A percentile compares a stretch with the other conserved stretches of the same genome.
These are phyloP conservation scores for Penicillium brevicompactum DNA, from an alignment of 2,329 filamentous ascomycete genomes.

Conservation along the genomic window DNA sequence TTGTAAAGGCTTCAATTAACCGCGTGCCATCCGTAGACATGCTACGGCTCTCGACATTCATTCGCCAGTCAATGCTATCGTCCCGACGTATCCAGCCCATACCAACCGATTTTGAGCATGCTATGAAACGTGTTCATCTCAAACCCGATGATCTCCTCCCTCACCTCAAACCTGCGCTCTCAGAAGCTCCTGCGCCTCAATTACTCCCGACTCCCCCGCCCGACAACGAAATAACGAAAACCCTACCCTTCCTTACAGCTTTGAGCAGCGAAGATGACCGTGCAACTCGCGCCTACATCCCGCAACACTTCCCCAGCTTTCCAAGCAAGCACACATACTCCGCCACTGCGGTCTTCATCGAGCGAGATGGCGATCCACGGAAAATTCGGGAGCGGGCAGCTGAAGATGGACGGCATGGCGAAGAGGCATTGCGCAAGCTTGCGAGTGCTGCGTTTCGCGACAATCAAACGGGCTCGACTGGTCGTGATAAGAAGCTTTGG, in stretches of 20 bases:
- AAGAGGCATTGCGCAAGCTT: conserved; percentile 65
- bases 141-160: conserved; percentile 37
- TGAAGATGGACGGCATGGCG: conserved; percentile 65
- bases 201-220: conserved; percentile 44
- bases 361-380: conserved; percentile 61
- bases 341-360: conserved; percentile 59
- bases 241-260: conserved; percentile 52
- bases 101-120: conserved; percentile 60
- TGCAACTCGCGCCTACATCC: conserved; percentile 56
- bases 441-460: conserved; percentile 52
- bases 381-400: conserved; percentile 65
- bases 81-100: conserved; percentile 58
- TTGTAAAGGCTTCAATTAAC: conserved; percentile 16
- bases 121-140: conserved; percentile 35
- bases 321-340: conserved; percentile 67
- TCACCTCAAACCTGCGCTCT: conserved; percentile 33
- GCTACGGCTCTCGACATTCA: conserved; percentile 54
- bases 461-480: conserved; percentile 43
- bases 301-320: conserved; percentile 62
- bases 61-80: conserved; percentile 60
- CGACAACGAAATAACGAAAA: conserved; percentile 39
- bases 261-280: conserved; percentile 52
- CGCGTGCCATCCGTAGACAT: conserved; percentile 49
- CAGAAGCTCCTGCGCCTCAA: conserved; percentile 24
- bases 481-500: conserved; percentile 44